Evolutionary conservation across 2,329 filamentous ascomycete species (phyloP), one percentile per base, ranked within the genome.

Genomic region (Dactylellina haptotyla): DNA sequence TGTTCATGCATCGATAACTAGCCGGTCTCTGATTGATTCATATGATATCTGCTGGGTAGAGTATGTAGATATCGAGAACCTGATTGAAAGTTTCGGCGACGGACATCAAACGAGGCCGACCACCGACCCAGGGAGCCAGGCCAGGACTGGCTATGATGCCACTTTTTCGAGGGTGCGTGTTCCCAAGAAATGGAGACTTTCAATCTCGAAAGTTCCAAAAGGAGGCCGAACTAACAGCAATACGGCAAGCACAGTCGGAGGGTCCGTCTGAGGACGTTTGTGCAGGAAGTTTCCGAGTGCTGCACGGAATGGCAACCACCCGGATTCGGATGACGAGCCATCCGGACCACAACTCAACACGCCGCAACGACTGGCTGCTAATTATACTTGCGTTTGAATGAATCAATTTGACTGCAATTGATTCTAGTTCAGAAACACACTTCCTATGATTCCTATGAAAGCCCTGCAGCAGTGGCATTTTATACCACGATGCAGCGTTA

Each of bases 281-380:
- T 20, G 46, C 4, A n/a, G n/a, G 23, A 16, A 23, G 5, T 3
- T 20, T 23, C 25, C 18, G 9, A 5, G 37, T 5, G 18, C 14
- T 41, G 34, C 18, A 10, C 53, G 37, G 37, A 57, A 43, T 57
- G 50, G 18, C 16, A 4, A 39, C n/a, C 14, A 43, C 12, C 37
- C 53, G 53, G 37, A 57, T 57, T 28, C 53, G 53, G 53, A 37
- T 41, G 23, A 39, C 32, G 4, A 28, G 34, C 32, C 14, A 57
- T 43, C 53, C 53, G 53, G 18, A 2, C 51, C 5, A 9, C 26
- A 53, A 53, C 26, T 20, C 48, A 53, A 53, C 26, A 23, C 28
- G 10, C 26, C n/a, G 18, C 12, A 10, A 37, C 48, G 8, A 53
- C 12, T 20, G 16, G 23, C 26, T 30, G 20, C 23, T 3, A 28